A percentile compares a stretch with the other conserved stretches of the same genome.
These are phyloP conservation scores for Candida nemodendra DNA, from an alignment of 805 yeast genomes.

Conservation along the genomic window DNA sequence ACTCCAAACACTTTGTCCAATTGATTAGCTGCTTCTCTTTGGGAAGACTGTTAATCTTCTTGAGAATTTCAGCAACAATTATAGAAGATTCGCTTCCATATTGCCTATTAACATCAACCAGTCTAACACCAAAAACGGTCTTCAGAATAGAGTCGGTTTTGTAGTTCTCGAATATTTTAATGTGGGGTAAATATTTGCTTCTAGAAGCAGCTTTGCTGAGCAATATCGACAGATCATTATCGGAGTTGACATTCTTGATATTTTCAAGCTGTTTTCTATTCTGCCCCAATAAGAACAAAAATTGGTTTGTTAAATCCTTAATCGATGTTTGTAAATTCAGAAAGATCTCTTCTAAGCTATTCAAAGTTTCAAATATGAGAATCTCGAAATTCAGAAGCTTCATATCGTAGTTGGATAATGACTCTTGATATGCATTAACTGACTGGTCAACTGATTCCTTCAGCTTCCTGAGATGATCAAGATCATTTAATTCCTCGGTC, in stretches of 20 bases:
- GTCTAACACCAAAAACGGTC: slow-evolving; percentile 15
- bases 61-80: slow-evolving; percentile 13
- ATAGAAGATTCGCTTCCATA: slow-evolving; percentile 12
- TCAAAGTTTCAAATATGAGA: slow-evolving; percentile 12
- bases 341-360: slow-evolving; percentile 9
- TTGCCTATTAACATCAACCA: slow-evolving; percentile 6
- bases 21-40: slow-evolving; percentile 9
- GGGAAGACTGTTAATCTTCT: slow-evolving; percentile 6
- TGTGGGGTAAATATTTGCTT: slow-evolving; percentile 8
- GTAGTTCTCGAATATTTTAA: slow-evolving; percentile 15
- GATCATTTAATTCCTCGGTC: neutral
- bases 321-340: slow-evolving; percentile 9
- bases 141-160: slow-evolving; percentile 6
- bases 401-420: slow-evolving; percentile 8
- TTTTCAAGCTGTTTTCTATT: slow-evolving; percentile 1
- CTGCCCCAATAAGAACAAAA: slow-evolving; percentile 11
- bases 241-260: slow-evolving; percentile 1
- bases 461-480: slow-evolving; percentile 10
- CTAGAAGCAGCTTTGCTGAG: slow-evolving; percentile 3
- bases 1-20: slow-evolving; percentile 14
- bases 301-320: slow-evolving; percentile 9
- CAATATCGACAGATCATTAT: slow-evolving; percentile 9
- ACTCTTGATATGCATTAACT: slow-evolving; percentile 5
- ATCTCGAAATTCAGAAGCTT: slow-evolving; percentile 13
- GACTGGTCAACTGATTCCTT: slow-evolving; percentile 7